phyloP scores from a whole-genome alignment of 805 yeast genomes.

The Yarrowia divulgata region DNA sequence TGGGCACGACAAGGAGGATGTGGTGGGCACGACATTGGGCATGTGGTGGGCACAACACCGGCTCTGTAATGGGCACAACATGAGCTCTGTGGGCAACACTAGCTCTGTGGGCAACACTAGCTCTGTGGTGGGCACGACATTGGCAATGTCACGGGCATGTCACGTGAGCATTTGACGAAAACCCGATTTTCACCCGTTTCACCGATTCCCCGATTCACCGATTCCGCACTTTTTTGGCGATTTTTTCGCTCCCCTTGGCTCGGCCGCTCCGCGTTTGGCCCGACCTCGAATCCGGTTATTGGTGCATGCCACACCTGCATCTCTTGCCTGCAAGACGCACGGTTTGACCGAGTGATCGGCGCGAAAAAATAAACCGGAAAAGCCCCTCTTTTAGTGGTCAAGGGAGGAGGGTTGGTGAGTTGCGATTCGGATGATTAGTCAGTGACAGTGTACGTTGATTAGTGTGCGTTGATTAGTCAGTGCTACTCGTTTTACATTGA shows the following conservation, averaged over 20 bases:
- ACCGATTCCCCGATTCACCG: too few species aligned
- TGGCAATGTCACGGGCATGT: neutral
- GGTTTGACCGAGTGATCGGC: slow-evolving; percentile 14
- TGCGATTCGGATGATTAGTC: too few species aligned
- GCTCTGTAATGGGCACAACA: neutral
- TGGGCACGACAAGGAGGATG: neutral
- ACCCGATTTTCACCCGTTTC: neutral
- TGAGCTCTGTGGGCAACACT: neutral
- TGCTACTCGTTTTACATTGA: too few species aligned
- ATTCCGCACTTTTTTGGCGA: neutral
- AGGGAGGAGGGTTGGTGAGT: neutral
- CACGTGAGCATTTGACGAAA: neutral
- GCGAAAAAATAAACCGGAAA: neutral
- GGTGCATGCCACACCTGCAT: neutral
- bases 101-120: neutral
- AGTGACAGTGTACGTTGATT: neutral
- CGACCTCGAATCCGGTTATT: slow-evolving; percentile 7
- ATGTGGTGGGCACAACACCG: neutral
- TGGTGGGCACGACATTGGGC: neutral
- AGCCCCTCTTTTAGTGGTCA: neutral
- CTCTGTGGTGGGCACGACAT: neutral
- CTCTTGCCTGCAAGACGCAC: neutral
- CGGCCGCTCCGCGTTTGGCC: slow-evolving; percentile 13
- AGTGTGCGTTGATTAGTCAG: neutral
- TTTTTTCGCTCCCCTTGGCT: neutral